These are phyloP conservation scores for Cryptosporidium andersoni DNA, from an alignment of 169 alveolate species.

Conservation along the genomic window DNA sequence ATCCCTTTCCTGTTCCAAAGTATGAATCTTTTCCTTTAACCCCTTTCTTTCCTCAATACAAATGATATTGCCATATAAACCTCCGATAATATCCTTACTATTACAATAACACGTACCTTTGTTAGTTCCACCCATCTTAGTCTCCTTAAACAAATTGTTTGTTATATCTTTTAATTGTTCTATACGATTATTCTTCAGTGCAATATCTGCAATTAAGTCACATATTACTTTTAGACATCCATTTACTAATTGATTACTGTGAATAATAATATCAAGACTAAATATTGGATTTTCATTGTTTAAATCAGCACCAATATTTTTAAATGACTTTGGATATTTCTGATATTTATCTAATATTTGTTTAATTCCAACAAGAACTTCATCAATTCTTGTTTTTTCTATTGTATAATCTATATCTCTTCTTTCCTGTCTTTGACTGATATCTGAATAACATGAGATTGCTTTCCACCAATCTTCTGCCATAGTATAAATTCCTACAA, in stretches of 20 bases:
- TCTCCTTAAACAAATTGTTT: background rate
- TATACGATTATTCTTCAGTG: constrained; percentile 36
- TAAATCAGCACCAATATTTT: constrained; percentile 29
- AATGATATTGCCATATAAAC: constrained; percentile 41
- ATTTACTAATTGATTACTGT: constrained; percentile 51
- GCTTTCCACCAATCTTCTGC: constrained; percentile 67
- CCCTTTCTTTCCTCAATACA: constrained; percentile 51
- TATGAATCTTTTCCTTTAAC: constrained; percentile 38
- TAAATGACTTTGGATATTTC: constrained; percentile 48
- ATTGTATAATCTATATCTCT: constrained; percentile 50
- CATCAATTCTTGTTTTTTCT: constrained; percentile 67
- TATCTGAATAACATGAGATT: constrained; percentile 6
- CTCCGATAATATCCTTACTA: constrained; percentile 46
- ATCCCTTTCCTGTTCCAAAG: constrained; percentile 30
- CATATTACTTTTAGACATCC: constrained; percentile 50
- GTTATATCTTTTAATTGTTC: constrained; percentile 52
- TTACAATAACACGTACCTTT: constrained; percentile 40
- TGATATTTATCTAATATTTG: constrained; percentile 59
- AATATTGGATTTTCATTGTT: constrained; percentile 10
- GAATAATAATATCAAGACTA: constrained; percentile 22
- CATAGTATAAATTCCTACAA: constrained; percentile 44
- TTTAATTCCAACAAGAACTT: constrained; percentile 23
- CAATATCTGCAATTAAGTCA: constrained; percentile 41
- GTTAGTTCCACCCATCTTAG: background rate
- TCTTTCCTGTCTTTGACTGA: constrained; percentile 19